These are phyloP conservation scores for Soucietia sequanensis DNA, from an alignment of 805 yeast genomes.

Conservation along the genomic window DNA sequence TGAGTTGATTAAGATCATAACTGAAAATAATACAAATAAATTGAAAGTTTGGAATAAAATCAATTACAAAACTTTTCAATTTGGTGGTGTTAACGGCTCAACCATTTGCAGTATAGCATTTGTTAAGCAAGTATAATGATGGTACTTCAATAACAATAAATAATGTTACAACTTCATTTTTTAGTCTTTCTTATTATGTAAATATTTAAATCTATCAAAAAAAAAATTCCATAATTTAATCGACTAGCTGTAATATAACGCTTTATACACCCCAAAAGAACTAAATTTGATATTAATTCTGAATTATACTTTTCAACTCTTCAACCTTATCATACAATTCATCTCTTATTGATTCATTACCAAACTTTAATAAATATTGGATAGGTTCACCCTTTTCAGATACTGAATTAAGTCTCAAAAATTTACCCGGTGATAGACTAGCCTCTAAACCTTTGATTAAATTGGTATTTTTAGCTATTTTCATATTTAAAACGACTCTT, in stretches of 20 bases:
- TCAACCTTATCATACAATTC: conserved; percentile 54
- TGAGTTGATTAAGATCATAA: conserved; percentile 61
- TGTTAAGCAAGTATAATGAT: conserved; percentile 31
- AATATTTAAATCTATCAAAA: too few species aligned
- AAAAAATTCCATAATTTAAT: too few species aligned
- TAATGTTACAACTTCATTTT: too few species aligned
- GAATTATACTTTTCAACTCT: conserved; percentile 26
- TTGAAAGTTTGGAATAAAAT: conserved; percentile 64
- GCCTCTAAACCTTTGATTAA: conserved; percentile 81
- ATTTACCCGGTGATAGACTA: conserved; percentile 80
- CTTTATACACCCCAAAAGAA: too few species aligned
- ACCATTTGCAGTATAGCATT: conserved; percentile 89
- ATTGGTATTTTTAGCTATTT: conserved; percentile 60
- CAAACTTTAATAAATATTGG: conserved; percentile 80
- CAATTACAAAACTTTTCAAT: conserved; percentile 77
- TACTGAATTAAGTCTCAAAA: conserved; percentile 68
- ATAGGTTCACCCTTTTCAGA: conserved; percentile 59
- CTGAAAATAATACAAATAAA: conserved; percentile 38
- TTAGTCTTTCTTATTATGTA: too few species aligned
- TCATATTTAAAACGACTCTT: conserved; percentile 76
- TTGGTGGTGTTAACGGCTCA: conserved; percentile 87
- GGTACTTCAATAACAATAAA: too few species aligned
- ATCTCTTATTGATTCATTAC: conserved; percentile 58
- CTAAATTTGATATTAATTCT: too few species aligned
- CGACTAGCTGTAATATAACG: too few species aligned